Evolutionary conservation across 495 filamentous ascomycete genomes (phyloP), one percentile per base, ranked within the genome.

Genomic region (Podospora pseudocomata): DNA sequence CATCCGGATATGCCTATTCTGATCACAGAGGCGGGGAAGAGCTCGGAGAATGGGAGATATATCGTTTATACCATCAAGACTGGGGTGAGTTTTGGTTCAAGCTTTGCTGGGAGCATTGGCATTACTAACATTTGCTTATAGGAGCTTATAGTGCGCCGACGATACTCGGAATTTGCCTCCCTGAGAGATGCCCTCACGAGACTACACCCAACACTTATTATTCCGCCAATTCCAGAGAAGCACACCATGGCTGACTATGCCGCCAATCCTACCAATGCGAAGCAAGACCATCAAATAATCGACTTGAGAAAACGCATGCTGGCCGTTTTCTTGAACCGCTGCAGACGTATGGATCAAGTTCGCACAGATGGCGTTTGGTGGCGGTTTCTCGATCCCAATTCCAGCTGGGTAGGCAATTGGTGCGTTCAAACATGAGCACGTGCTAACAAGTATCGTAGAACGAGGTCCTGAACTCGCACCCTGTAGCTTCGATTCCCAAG

Each of bases 201-300:
- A 68, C 83, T 99, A 65, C 96, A 98, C 72, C 95, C 95, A 1
- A 97, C 95, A 2, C 86, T 98, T 44, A 89, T 99, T 69, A 91
- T 99, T 64, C 95, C 95, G 0, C 95, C 95, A 2, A 99, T 99
- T 70, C 95, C 95, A 9, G 95, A 99, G 80, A 99, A 99, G 77
- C 95, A 98, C 76, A 93, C 92, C 64, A 94, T 98, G 90, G 94
- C 95, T 60, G 95, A 99, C 75, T 99, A 99, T 77, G 95, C 95
- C 27, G 94, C 96, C 20, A 97, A 97, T 71, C 95, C 95, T 0
- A 97, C 95, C 32, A 97, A 94, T 76, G 95, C 95, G 30, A 99
- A 97, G 78, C 95, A 98, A 79, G 96, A 99, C 77, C 89, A 91
- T 34, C 90, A 91, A 68, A 98, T 97, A 58, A 99, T 99, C 67